A percentile compares a stretch with the other conserved stretches of the same genome.
phyloP scores from a whole-genome alignment of 129 eudicot genomes.

The Flaveria linearis region DNA sequence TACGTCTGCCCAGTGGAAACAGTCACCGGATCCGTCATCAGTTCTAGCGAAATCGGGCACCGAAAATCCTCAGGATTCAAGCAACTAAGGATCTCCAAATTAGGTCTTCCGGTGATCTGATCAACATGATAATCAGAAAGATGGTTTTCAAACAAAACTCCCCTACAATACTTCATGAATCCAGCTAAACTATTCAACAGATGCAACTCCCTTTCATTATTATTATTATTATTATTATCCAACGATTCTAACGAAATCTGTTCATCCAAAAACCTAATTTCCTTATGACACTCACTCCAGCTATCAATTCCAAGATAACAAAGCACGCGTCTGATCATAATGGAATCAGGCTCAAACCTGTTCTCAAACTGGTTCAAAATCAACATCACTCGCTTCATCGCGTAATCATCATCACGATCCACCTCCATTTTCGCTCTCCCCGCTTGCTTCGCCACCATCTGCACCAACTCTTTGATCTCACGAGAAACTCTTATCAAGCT shows the following conservation, averaged over 20 bases:
- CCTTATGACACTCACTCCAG: conserved; percentile 72
- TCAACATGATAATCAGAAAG: conserved; percentile 9
- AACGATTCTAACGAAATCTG: conserved; percentile 40
- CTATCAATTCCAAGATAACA: conserved; percentile 47
- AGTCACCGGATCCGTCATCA: conserved; percentile 92
- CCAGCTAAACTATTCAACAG: conserved; percentile 62
- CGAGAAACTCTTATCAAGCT: conserved; percentile 29
- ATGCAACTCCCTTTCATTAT: conserved; percentile 49
- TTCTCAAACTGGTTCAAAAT: conserved; percentile 72
- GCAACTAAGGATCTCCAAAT: conserved; percentile 46
- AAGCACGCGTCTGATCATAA: conserved; percentile 47
- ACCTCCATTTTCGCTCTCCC: conserved; percentile 48
- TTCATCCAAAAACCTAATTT: conserved; percentile 62
- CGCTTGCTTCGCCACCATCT: conserved; percentile 62
- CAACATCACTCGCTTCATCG: conserved; percentile 51
- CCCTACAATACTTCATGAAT: conserved; percentile 74
- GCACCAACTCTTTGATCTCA: conserved; percentile 64
- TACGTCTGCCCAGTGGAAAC: conserved; percentile 85
- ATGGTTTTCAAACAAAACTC: conserved; percentile 55
- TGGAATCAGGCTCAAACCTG: conserved; percentile 61
- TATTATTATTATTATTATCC: neutral
- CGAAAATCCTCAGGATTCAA: conserved; percentile 75
- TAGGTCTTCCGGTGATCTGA: conserved; percentile 30
- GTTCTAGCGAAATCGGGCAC: conserved; percentile 80
- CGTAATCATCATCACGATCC: conserved; percentile 53